These are phyloP conservation scores for Ascochyta viciae-villosae DNA, from an alignment of 2,329 filamentous ascomycete species.

Conservation along the genomic window DNA sequence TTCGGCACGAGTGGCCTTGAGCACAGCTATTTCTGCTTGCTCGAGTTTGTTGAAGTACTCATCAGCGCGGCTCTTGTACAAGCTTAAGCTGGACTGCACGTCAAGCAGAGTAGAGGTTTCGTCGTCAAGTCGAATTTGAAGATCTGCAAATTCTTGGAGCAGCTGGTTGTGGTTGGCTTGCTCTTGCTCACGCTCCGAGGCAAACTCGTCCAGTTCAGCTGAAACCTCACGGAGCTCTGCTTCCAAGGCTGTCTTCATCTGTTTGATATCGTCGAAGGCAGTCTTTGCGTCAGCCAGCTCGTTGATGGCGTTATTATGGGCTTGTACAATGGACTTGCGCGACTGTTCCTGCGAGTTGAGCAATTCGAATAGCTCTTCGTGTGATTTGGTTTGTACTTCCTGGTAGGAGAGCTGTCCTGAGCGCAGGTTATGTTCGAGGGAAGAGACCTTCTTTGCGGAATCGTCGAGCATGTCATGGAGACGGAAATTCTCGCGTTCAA, in stretches of 20 bases:
- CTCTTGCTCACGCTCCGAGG: constrained; percentile 82
- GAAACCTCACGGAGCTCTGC: constrained; percentile 84
- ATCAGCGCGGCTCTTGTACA: constrained; percentile 92
- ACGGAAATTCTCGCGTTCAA: constrained; percentile 89
- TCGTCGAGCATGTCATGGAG: constrained; percentile 95
- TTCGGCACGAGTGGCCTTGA: constrained; percentile 90
- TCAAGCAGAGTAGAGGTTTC: constrained; percentile 87
- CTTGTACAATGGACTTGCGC: constrained; percentile 78
- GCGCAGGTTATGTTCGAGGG: constrained; percentile 83
- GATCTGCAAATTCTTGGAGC: constrained; percentile 88
- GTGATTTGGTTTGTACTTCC: constrained; percentile 90
- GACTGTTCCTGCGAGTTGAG: constrained; percentile 94
- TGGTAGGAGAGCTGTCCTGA: constrained; percentile 87
- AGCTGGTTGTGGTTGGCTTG: constrained; percentile 85
- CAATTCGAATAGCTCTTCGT: constrained; percentile 91
- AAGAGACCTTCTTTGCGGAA: constrained; percentile 89
- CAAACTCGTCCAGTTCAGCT: constrained; percentile 84
- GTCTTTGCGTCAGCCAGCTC: constrained; percentile 88
- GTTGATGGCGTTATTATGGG: constrained; percentile 83
- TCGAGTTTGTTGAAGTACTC: constrained; percentile 98
- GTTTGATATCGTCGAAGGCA: constrained; percentile 85
- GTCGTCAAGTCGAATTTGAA: constrained; percentile 90
- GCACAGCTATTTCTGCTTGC: constrained; percentile 92
- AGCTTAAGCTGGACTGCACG: constrained; percentile 78
- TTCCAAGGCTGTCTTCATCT: constrained; percentile 79